Evolutionary conservation across 352 stramenopile genomes (phyloP).

Genomic region (Phytophthora pisi): DNA sequence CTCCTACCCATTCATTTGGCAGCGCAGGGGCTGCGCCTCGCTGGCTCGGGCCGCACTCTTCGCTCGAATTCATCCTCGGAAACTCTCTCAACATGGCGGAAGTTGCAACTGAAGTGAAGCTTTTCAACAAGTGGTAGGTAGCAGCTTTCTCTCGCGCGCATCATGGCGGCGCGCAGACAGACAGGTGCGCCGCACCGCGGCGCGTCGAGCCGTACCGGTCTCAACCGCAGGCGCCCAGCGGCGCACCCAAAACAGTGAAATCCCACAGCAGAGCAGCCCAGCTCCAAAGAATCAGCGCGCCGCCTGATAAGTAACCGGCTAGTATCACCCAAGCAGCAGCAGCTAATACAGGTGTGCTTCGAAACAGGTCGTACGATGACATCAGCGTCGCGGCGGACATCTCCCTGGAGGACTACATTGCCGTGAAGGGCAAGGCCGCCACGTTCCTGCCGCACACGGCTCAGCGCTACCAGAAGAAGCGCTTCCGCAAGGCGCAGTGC

Average conservation of each 20-base stretch:
- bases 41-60: conserved; percentile 19
- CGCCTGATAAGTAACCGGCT: not conserved
- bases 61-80: conserved; percentile 81
- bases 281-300: not conserved
- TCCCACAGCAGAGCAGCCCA: not conserved
- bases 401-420: conserved; percentile 99
- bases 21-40: conserved; percentile 8
- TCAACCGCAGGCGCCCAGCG: not conserved
- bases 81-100: conserved; percentile 92
- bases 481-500: conserved; percentile 99
- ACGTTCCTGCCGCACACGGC: conserved; percentile 99
- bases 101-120: conserved; percentile 94
- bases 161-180: not conserved
- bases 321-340: not conserved
- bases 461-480: conserved; percentile 99
- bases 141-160: not conserved
- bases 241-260: not conserved
- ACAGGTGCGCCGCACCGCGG: not conserved
- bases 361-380: conserved; percentile 96
- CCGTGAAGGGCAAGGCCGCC: conserved; percentile 97
- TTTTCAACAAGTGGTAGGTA: conserved; percentile 95
- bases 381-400: conserved; percentile 98
- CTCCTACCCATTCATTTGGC: conserved; percentile 89
- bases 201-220: conserved; percentile 4
- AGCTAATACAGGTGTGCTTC: conserved; percentile 32